Conservation (phyloP, 2,329 filamentous ascomycete genomes). For the Trichoderma sp. region DNA sequence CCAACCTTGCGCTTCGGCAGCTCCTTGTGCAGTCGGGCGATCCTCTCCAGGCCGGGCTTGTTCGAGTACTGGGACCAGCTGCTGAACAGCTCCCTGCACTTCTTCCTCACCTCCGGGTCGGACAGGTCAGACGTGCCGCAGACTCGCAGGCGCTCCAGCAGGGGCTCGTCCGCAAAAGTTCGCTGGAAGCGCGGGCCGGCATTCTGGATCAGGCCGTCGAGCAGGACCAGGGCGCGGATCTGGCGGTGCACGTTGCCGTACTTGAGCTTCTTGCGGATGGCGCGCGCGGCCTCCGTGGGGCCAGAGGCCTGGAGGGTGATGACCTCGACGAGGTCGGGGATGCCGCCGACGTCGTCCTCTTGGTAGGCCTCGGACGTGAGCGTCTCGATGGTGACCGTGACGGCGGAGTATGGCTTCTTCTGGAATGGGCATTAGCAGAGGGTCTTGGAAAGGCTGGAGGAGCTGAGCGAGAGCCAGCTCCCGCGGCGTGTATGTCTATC, state of each 20-base stretch:
- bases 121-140: slow-evolving; percentile 84
- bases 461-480: not conserved
- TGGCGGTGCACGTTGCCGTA: slow-evolving; percentile 95
- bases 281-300: slow-evolving; percentile 85
- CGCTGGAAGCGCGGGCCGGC: slow-evolving; percentile 86
- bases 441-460: not conserved
- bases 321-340: slow-evolving; percentile 92
- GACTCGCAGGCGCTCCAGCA: slow-evolving; percentile 88
- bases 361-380: slow-evolving; percentile 88
- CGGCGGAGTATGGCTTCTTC: slow-evolving; percentile 84
- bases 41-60: slow-evolving; percentile 76
- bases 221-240: slow-evolving; percentile 81
- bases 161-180: slow-evolving; percentile 84
- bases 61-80: slow-evolving; percentile 88
- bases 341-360: slow-evolving; percentile 87
- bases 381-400: slow-evolving; percentile 89
- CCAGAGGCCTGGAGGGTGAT: slow-evolving; percentile 87
- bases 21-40: slow-evolving; percentile 77
- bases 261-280: slow-evolving; percentile 97
- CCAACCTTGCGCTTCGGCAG: slow-evolving; percentile 70
- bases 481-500: not conserved
- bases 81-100: slow-evolving; percentile 83
- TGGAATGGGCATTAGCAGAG: slow-evolving; percentile 25
- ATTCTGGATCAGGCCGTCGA: slow-evolving; percentile 95
- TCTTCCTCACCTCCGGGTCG: slow-evolving; percentile 82